Conservation (phyloP, 139 green algal genomes). For the Chlamydomonas schloesseri region DNA sequence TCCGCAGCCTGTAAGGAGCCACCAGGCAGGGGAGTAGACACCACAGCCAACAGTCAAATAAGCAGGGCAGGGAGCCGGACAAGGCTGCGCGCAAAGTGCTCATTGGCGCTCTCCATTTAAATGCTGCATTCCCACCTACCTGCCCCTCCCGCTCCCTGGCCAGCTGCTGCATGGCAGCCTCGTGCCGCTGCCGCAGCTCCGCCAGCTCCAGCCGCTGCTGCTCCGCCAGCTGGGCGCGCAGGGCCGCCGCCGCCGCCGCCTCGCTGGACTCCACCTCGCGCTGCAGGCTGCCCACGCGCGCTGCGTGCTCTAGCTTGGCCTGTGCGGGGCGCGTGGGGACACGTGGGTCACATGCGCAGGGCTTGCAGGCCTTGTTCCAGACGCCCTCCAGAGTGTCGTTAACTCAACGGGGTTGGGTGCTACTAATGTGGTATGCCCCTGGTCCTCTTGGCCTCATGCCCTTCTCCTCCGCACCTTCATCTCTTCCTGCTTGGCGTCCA, state of each 20-base stretch:
- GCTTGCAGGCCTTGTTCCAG: too few relatives aligned
- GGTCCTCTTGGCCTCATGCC: neutral
- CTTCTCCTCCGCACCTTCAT: slow-evolving; percentile 7
- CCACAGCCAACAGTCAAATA: too few relatives aligned
- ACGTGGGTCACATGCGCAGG: too few relatives aligned
- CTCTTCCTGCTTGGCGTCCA: slow-evolving; percentile 28
- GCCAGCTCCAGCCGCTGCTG: slow-evolving; percentile 14
- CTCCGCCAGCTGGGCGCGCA: neutral
- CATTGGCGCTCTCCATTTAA: too few relatives aligned
- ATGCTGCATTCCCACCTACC: neutral
- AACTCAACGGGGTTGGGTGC: too few relatives aligned
- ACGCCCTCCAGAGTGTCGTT: too few relatives aligned
- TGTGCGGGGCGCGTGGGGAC: neutral
- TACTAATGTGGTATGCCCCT: too few relatives aligned
- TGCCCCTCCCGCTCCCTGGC: neutral
- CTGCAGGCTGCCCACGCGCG: slow-evolving; percentile 16
- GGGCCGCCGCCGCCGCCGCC: slow-evolving; percentile 3
- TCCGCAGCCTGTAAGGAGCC: neutral
- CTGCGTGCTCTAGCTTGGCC: slow-evolving; percentile 1
- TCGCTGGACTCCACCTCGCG: slow-evolving; percentile 7
- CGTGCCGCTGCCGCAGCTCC: slow-evolving; percentile 5
- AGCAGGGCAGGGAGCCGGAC: too few relatives aligned
- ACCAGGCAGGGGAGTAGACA: too few relatives aligned
- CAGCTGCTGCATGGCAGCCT: neutral
- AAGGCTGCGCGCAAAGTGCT: too few relatives aligned